Base-by-base conservation (phyloP, 164 flowering plant species). In the Cinnamomum chago region DNA sequence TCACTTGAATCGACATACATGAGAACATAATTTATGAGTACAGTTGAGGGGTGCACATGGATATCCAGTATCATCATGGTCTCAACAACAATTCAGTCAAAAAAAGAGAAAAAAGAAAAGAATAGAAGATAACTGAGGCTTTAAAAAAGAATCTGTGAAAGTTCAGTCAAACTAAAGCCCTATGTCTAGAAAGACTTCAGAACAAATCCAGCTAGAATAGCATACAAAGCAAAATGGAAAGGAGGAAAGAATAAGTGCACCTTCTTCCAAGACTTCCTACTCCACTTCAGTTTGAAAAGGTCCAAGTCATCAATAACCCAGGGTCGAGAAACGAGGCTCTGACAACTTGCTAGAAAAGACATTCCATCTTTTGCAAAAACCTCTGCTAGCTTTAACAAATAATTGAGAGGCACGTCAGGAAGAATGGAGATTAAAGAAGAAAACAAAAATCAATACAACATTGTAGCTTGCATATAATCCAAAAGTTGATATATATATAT, bases 291-390 rank as follows among this genome's bases (percentile, higher is more conserved):
- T 72, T 89, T 85, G 69, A 96, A 94, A 35, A 77, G 66, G 55
- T 94, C 95, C 80, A 96, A 82, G 81, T 96, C 99, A 84, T 96
- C 99, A 72, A 96, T 87, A 68, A 96, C 99, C 99, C 99, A 96
- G n/a, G 99, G 99, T 55, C 98, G 91, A 72, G 97, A 86, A 55
- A 94, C 88, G 78, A 96, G 83, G 80, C 89, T 92, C 77, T 96
- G 94, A 84, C 92, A 91, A 76, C 93, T 96, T 68, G 97, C 97
- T 76, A 90, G 77, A 81, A 96, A 96, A 67, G 99, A 96, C 95
- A 96, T 89, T 66, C 99, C 99, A 86, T 96, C 97, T 86, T 72
- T 89, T 47, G 98, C 92, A 81, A 96, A 96, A 70, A 96, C 89
- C 84, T 96, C 99, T 74, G 98, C 98, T 84, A 96, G 99, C 99